These are phyloP conservation scores for Cantharellus anzutake DNA, from an alignment of 768 basidiomycete genomes.

Conservation along the genomic window DNA sequence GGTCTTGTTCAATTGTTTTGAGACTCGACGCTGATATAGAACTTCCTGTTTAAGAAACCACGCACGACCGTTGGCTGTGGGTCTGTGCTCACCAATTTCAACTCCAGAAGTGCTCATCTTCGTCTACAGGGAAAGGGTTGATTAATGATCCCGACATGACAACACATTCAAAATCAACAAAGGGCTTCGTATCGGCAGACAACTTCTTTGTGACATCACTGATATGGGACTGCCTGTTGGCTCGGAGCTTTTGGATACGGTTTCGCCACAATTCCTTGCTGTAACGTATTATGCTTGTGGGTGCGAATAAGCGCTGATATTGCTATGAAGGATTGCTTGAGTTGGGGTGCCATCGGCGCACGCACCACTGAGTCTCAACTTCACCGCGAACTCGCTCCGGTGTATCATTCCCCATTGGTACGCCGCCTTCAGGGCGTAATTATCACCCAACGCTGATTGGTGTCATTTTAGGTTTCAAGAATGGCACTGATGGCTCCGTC, in stretches of 20 bases:
- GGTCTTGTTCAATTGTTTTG: conserved; percentile 7
- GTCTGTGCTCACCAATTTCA: not conserved
- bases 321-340: conserved; percentile 29
- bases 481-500: conserved; percentile 86
- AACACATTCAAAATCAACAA: conserved; percentile 95
- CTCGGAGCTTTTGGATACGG: conserved; percentile 78
- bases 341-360: conserved; percentile 94
- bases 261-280: conserved; percentile 65
- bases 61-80: conserved; percentile 84
- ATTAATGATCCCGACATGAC: conserved; percentile 82
- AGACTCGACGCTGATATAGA: too few relatives aligned
- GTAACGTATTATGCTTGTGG: conserved; percentile 18
- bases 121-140: conserved; percentile 47
- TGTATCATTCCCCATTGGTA: conserved; percentile 79
- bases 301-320: not conserved
- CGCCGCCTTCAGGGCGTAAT: conserved; percentile 18
- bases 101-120: not conserved
- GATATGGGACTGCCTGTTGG: conserved; percentile 82
- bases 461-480: conserved; percentile 69
- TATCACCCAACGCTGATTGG: conserved; percentile 27
- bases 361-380: conserved; percentile 95
- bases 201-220: conserved; percentile 83
- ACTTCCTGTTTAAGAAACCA: conserved; percentile 66
- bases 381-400: conserved; percentile 94
- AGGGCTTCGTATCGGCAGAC: conserved; percentile 71